Conservation (phyloP, 2,329 filamentous ascomycete species). For the Aspergillus viridinutans region DNA sequence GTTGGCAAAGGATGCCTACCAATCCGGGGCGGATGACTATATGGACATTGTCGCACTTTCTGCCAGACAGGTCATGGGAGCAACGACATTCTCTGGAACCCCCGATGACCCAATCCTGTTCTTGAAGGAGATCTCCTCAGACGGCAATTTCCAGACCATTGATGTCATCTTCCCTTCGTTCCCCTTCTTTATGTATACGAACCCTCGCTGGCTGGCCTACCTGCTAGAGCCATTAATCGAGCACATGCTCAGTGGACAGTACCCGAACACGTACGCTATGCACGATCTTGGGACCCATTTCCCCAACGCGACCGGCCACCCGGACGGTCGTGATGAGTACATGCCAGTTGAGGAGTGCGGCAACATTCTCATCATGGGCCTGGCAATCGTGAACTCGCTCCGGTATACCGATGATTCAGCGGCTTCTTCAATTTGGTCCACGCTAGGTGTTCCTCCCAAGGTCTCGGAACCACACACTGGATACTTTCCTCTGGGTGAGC, state of each 20-base stretch:
- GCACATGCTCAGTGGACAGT: slow-evolving; percentile 76
- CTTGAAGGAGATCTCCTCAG: slow-evolving; percentile 80
- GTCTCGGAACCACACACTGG: slow-evolving; percentile 22
- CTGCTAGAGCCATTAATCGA: slow-evolving; percentile 75
- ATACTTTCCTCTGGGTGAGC: slow-evolving; percentile 46
- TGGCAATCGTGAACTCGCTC: slow-evolving; percentile 72
- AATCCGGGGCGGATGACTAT: slow-evolving; percentile 70
- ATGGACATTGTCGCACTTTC: slow-evolving; percentile 73
- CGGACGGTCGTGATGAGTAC: slow-evolving; percentile 50
- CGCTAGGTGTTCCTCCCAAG: slow-evolving; percentile 27
- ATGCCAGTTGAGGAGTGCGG: slow-evolving; percentile 60
- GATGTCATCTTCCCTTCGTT: slow-evolving; percentile 85
- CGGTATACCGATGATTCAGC: slow-evolving; percentile 56
- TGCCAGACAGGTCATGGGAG: slow-evolving; percentile 75
- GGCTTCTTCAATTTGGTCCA: slow-evolving; percentile 57
- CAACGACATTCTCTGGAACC: slow-evolving; percentile 69
- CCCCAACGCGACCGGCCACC: slow-evolving; percentile 54
- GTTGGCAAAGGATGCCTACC: slow-evolving; percentile 65
- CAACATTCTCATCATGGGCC: slow-evolving; percentile 76
- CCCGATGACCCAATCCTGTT: slow-evolving; percentile 69
- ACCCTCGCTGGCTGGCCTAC: slow-evolving; percentile 75
- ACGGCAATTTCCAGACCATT: slow-evolving; percentile 80
- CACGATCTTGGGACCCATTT: slow-evolving; percentile 52
- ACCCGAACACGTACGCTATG: slow-evolving; percentile 63
- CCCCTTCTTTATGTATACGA: slow-evolving; percentile 82